Conservation (phyloP, 768 basidiomycete species). For the Cystofilobasidium capitatum region DNA sequence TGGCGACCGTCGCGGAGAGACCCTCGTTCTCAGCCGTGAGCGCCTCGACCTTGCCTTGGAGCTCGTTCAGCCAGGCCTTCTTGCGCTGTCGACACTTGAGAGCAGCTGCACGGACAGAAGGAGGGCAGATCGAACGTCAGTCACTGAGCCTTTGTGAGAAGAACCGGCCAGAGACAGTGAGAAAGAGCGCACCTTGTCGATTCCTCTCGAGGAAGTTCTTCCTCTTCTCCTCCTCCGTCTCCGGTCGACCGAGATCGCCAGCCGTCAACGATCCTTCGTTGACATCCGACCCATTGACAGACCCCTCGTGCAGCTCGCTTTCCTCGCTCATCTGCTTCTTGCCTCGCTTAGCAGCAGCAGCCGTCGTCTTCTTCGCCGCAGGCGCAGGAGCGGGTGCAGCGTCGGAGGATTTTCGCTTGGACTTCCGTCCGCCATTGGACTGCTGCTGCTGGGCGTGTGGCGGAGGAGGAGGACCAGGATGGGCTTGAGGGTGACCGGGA, state of each 20-base stretch:
- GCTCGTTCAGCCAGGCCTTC: conserved; percentile 88
- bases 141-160: background rate
- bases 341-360: conserved; percentile 9
- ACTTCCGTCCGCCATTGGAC: background rate
- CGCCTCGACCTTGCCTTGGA: conserved; percentile 89
- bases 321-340: conserved; percentile 52
- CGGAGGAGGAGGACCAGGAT: background rate
- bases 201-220: conserved; percentile 95
- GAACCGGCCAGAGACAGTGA: conserved; percentile 9
- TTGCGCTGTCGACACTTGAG: conserved; percentile 98
- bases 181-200: conserved; percentile 66
- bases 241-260: conserved; percentile 43
- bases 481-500: background rate
- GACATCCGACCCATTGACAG: conserved; percentile 15
- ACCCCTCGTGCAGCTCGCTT: conserved; percentile 33
- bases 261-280: background rate
- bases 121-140: background rate
- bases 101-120: conserved; percentile 53
- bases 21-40: conserved; percentile 91
- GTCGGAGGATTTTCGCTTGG: conserved; percentile 20
- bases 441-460: background rate
- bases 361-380: conserved; percentile 1
- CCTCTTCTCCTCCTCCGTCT: conserved; percentile 97
- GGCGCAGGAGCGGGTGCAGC: background rate
- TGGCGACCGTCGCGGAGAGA: conserved; percentile 71